Evolutionary conservation across 202 grass and related monocot species (phyloP).

Genomic region (Saccharum hybrid): DNA sequence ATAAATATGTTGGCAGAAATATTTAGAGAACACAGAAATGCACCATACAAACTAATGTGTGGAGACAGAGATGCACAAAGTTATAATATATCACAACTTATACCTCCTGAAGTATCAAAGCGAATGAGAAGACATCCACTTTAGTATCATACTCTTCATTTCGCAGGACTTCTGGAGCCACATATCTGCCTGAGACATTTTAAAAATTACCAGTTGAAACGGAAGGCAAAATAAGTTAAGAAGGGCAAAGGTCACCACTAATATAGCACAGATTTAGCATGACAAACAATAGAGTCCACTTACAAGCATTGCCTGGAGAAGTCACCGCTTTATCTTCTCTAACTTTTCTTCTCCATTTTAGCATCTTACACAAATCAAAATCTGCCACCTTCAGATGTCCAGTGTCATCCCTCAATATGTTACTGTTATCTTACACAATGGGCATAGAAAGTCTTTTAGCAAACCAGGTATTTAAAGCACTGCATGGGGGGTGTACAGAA

Average conservation of each 20-base stretch:
- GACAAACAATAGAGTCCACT: constrained; percentile 34
- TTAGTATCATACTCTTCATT: constrained; percentile 93
- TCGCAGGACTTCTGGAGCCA: constrained; percentile 84
- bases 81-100: constrained; percentile 34
- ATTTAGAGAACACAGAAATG: constrained; percentile 22
- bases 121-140: constrained; percentile 93
- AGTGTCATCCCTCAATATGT: constrained; percentile 95
- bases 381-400: constrained; percentile 98
- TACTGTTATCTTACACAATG: constrained; percentile 73
- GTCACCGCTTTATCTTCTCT: constrained; percentile 76
- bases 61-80: constrained; percentile 21
- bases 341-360: constrained; percentile 87
- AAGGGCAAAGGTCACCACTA: not conserved
- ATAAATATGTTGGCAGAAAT: constrained; percentile 23
- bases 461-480: constrained; percentile 41
- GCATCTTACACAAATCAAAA: constrained; percentile 91
- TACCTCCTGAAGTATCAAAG: constrained; percentile 96
- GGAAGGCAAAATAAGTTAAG: not conserved
- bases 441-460: constrained; percentile 46
- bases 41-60: not conserved
- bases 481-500: not conserved
- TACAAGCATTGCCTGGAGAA: constrained; percentile 76
- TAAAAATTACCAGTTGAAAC: constrained; percentile 20
- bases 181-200: constrained; percentile 77
- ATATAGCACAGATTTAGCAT: constrained; percentile 24